phyloP scores from a whole-genome alignment of 257 asterid genomes.

The Rauvolfia tetraphylla region DNA sequence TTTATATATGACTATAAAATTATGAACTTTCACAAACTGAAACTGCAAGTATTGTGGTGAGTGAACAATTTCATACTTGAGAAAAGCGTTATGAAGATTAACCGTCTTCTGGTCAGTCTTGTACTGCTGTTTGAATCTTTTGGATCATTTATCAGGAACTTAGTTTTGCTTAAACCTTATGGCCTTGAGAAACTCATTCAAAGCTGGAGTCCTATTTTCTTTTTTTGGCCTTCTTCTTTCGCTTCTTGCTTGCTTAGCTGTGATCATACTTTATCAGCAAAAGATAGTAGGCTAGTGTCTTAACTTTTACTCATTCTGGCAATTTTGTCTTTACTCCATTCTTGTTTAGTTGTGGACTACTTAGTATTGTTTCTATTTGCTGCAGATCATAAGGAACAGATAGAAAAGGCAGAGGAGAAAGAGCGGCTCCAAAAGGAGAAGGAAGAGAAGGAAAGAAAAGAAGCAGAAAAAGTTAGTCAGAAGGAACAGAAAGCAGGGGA shows the following conservation, averaged over 20 bases:
- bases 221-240: too few species aligned
- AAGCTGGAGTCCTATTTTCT: neutral
- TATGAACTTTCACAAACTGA: neutral
- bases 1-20: neutral
- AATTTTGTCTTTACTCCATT: neutral
- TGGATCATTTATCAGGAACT: neutral
- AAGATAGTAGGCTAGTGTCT: neutral
- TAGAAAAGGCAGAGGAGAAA: slow-evolving; percentile 89
- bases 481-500: slow-evolving; percentile 36
- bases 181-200: neutral
- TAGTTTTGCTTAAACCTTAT: neutral
- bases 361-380: slow-evolving; percentile 14
- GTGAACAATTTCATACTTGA: neutral
- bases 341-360: neutral
- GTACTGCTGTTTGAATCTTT: neutral
- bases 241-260: neutral
- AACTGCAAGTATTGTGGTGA: neutral
- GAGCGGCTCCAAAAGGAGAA: slow-evolving; percentile 77
- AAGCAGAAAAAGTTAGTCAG: slow-evolving; percentile 50
- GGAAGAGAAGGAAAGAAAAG: slow-evolving; percentile 64
- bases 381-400: slow-evolving; percentile 79
- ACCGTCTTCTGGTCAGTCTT: neutral
- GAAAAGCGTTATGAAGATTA: neutral
- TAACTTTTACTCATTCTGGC: neutral
- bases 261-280: neutral